A percentile compares a stretch with the other conserved stretches of the same genome.
Evolutionary conservation across 257 asterid species (phyloP).

Genomic region (Nicotiana paniculata): DNA sequence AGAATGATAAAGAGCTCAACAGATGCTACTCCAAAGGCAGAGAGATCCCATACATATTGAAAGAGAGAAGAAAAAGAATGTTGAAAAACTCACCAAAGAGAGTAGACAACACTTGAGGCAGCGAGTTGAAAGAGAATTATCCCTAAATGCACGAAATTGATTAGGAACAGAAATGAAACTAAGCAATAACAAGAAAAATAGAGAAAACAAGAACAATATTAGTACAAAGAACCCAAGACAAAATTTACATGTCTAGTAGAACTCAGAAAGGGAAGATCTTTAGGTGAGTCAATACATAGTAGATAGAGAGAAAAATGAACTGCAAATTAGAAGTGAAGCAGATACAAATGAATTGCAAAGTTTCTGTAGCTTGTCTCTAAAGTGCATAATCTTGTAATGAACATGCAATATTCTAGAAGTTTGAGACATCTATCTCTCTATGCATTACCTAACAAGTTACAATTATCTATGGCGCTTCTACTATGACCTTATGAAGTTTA

Average conservation of each 20-base stretch:
- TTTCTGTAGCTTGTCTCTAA: too few relatives aligned
- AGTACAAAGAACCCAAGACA: constrained; percentile 3
- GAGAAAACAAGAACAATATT: neutral
- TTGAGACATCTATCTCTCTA: neutral
- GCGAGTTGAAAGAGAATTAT: too few relatives aligned
- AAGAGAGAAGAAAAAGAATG: too few relatives aligned
- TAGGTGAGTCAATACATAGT: constrained; percentile 23
- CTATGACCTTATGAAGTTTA: neutral
- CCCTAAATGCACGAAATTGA: too few relatives aligned
- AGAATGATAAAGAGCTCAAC: constrained; percentile 48
- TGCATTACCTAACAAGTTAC: neutral
- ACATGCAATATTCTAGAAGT: neutral
- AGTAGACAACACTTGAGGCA: too few relatives aligned
- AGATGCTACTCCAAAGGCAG: constrained; percentile 34
- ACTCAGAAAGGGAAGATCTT: constrained; percentile 15
- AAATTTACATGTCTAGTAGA: constrained; percentile 23
- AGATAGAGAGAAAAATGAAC: constrained; percentile 17
- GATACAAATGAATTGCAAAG: neutral
- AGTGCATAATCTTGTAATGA: too few relatives aligned
- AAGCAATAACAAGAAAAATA: neutral
- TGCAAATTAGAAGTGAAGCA: constrained; percentile 15
- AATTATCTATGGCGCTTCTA: neutral
- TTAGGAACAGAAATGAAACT: neutral
- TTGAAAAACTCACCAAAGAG: too few relatives aligned
- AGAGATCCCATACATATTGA: too few relatives aligned